Conservation (phyloP, 169 alveolate genomes). For the Cryptosporidium tyzzeri region DNA sequence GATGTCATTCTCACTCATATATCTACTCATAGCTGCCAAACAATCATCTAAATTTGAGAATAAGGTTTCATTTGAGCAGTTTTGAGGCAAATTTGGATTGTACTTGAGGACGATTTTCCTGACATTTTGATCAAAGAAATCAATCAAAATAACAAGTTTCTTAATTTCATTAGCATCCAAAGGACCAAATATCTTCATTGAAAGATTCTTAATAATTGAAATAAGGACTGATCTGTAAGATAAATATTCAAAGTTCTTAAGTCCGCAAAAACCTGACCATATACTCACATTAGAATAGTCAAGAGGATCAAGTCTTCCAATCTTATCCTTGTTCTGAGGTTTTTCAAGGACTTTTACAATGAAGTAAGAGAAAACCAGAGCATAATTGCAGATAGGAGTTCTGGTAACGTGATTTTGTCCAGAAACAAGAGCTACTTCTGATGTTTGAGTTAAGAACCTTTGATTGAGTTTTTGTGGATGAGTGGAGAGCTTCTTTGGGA, state of each 20-base stretch:
- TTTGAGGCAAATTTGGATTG: not conserved
- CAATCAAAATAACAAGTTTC: not conserved
- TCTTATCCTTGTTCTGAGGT: slow-evolving; percentile 23
- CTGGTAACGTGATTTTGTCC: not conserved
- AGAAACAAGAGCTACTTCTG: not conserved
- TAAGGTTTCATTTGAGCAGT: slow-evolving; percentile 1
- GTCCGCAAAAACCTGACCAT: slow-evolving; percentile 31
- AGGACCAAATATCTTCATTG: not conserved
- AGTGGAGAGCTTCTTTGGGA: not conserved
- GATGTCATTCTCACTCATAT: not conserved
- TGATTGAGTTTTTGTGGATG: not conserved
- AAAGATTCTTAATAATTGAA: slow-evolving; percentile 2
- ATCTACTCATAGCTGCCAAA: slow-evolving; percentile 1
- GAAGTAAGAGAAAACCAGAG: slow-evolving; percentile 8
- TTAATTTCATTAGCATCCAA: not conserved
- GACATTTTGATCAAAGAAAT: slow-evolving; percentile 28
- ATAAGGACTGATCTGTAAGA: not conserved
- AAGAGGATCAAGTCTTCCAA: not conserved
- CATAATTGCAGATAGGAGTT: slow-evolving; percentile 30
- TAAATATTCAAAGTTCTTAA: not conserved
- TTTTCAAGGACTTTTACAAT: not conserved
- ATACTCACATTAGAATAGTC: not conserved
- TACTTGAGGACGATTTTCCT: not conserved
- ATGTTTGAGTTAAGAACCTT: slow-evolving; percentile 29
- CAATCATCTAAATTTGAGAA: slow-evolving; percentile 3